These are phyloP conservation scores for Plasmodium vinckei DNA, from an alignment of 169 alveolate species.

Conservation along the genomic window DNA sequence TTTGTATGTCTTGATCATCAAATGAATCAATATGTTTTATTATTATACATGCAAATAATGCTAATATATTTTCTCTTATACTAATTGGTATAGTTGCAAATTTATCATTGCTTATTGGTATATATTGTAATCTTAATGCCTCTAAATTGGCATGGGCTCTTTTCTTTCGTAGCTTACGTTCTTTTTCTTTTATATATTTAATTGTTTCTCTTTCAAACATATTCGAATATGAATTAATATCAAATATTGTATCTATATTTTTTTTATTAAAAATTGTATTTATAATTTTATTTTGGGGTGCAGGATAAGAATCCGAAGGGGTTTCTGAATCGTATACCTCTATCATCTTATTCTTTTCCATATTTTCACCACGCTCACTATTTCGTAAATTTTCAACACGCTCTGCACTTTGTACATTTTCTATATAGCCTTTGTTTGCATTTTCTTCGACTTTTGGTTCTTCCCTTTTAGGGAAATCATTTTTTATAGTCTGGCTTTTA, in stretches of 20 bases:
- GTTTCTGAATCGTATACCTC: too few relatives aligned
- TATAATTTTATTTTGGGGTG: neutral
- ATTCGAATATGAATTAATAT: constrained; percentile 17
- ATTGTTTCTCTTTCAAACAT: constrained; percentile 45
- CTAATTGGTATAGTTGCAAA: constrained; percentile 47
- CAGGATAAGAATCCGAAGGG: neutral
- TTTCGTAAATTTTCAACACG: too few relatives aligned
- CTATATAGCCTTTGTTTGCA: too few relatives aligned
- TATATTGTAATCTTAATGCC: constrained; percentile 68
- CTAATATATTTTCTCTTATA: constrained; percentile 64
- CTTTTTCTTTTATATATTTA: constrained; percentile 42
- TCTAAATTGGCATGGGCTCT: constrained; percentile 70
- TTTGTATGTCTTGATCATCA: constrained; percentile 64
- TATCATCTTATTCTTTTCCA: too few relatives aligned
- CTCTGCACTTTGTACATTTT: too few relatives aligned
- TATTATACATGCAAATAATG: constrained; percentile 69
- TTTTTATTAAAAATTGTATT: constrained; percentile 7
- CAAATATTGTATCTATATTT: neutral
- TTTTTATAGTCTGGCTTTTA: too few relatives aligned
- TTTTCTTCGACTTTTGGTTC: too few relatives aligned
- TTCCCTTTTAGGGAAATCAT: too few relatives aligned
- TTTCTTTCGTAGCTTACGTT: constrained; percentile 39
- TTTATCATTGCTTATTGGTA: constrained; percentile 69
- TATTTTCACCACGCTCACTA: too few relatives aligned
- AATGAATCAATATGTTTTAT: constrained; percentile 64